Conservation (phyloP, 345 rosid genomes). For the Euphorbia peplus region DNA sequence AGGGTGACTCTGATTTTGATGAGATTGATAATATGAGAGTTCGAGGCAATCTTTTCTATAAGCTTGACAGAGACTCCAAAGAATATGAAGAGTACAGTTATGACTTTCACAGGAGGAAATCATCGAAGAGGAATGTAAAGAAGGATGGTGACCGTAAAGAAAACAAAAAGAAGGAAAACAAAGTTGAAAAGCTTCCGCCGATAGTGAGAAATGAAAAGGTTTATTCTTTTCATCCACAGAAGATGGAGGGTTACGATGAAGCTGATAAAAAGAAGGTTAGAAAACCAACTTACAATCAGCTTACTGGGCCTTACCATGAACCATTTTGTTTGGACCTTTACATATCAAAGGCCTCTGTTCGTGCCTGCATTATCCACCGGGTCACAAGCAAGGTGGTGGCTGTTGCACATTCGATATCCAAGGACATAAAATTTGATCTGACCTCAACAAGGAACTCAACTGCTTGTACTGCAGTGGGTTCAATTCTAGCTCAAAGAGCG, state of each 20-base stretch:
- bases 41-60: conserved; percentile 74
- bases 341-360: conserved; percentile 75
- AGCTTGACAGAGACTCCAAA: conserved; percentile 68
- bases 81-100: conserved; percentile 74
- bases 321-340: conserved; percentile 83
- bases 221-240: conserved; percentile 13
- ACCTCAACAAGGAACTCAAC: conserved; percentile 62
- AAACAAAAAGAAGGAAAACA: conserved; percentile 28
- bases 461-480: conserved; percentile 71
- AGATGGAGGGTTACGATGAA: conserved; percentile 8
- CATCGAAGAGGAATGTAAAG: conserved; percentile 32
- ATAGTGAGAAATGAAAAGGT: conserved; percentile 15
- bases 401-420: conserved; percentile 83
- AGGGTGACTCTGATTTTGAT: conserved; percentile 49
- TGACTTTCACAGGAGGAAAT: conserved; percentile 69
- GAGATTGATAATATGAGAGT: conserved; percentile 78
- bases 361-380: conserved; percentile 79
- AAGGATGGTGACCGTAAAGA: conserved; percentile 29
- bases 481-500: conserved; percentile 70
- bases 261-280: conserved; percentile 45
- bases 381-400: conserved; percentile 84
- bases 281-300: conserved; percentile 75
- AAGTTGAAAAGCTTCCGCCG: conserved; percentile 19
- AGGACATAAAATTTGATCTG: conserved; percentile 81
- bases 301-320: conserved; percentile 78